Conservation (phyloP, 306 rosid species). For the Oxytropis ochrocephala region DNA sequence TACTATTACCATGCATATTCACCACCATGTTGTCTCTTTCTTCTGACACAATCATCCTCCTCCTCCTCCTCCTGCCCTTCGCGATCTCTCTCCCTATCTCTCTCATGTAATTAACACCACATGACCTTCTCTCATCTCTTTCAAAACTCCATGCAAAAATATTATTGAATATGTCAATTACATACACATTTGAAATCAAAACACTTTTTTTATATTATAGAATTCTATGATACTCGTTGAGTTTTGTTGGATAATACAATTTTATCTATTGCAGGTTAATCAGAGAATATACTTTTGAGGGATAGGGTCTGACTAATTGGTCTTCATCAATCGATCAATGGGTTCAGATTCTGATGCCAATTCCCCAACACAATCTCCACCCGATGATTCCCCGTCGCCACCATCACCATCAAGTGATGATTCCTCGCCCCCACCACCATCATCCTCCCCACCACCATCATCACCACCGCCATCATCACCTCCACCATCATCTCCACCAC, state of each 20-base stretch:
- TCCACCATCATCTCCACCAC: slow-evolving; percentile 7
- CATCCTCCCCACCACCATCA: background rate
- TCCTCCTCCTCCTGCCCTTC: slow-evolving; percentile 35
- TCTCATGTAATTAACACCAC: slow-evolving; percentile 21
- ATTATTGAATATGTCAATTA: too few species aligned
- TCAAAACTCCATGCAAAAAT: background rate
- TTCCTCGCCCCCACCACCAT: slow-evolving; percentile 16
- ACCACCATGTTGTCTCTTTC: slow-evolving; percentile 9
- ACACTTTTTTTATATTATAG: too few species aligned
- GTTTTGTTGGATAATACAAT: too few species aligned
- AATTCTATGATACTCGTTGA: too few species aligned
- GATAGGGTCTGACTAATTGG: slow-evolving; percentile 40
- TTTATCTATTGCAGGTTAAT: background rate
- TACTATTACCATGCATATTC: slow-evolving; percentile 21
- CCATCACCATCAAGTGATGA: background rate
- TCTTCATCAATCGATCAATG: slow-evolving; percentile 31
- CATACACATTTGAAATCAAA: background rate
- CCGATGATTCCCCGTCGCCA: background rate
- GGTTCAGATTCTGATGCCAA: slow-evolving; percentile 22
- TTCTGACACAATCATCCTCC: slow-evolving; percentile 28
- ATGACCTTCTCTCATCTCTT: background rate
- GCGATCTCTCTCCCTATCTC: background rate
- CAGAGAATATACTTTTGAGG: background rate
- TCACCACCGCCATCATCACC: background rate
- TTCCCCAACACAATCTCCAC: slow-evolving; percentile 20